Conservation (phyloP, 176 grass and related monocot species). For the Olyra latifolia region DNA sequence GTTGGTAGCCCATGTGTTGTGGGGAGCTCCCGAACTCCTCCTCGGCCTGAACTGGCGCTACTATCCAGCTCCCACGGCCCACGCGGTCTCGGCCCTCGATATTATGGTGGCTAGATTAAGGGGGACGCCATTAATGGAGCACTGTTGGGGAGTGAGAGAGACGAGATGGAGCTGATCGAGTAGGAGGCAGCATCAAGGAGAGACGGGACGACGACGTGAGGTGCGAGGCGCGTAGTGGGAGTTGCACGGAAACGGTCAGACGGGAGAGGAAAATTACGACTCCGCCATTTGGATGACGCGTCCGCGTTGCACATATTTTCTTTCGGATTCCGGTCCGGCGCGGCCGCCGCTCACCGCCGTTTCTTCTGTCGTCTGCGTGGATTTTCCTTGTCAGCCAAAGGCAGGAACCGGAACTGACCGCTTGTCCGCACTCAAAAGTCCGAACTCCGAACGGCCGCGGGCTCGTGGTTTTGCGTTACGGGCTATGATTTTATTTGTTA, state of each 20-base stretch:
- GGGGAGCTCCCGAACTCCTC: neutral
- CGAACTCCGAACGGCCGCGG: neutral
- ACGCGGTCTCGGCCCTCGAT: neutral
- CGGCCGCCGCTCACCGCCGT: neutral
- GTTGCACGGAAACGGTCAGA: slow-evolving; percentile 28
- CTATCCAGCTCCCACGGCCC: neutral
- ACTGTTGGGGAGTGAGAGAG: slow-evolving; percentile 30
- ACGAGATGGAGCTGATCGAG: neutral
- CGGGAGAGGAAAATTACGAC: slow-evolving; percentile 25
- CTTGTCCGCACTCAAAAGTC: neutral
- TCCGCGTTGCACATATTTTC: neutral
- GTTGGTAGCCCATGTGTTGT: slow-evolving; percentile 71
- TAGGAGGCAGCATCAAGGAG: neutral
- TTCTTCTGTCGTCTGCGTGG: neutral
- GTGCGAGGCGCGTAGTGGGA: slow-evolving; percentile 7
- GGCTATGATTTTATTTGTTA: no score
- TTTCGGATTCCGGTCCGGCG: neutral
- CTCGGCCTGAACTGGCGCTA: neutral
- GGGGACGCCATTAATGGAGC: slow-evolving; percentile 71
- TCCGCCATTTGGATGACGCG: slow-evolving; percentile 42
- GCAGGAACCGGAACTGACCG: neutral
- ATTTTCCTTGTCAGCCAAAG: neutral
- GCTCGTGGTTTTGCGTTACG: no score
- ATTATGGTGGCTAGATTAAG: slow-evolving; percentile 18
- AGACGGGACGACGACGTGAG: neutral